Percentiles rank a stretch among this genome's conserved stretches.
Conservation (phyloP, 2,329 filamentous ascomycete species). For the Aspergillus piperis region DNA sequence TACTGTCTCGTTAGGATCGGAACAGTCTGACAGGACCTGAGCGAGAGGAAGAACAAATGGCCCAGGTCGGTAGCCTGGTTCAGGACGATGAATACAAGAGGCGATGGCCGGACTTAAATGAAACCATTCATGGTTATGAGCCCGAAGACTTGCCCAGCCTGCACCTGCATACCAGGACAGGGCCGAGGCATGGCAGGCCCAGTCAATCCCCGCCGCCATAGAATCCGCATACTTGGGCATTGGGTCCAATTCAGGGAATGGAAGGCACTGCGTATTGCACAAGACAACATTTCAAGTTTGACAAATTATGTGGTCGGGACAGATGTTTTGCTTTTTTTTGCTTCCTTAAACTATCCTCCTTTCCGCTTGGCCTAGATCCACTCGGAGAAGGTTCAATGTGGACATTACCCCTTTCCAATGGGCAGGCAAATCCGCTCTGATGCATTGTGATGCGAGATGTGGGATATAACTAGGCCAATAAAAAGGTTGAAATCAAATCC, state of each 20-base stretch:
- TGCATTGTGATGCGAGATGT: too few relatives aligned
- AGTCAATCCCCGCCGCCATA: slow-evolving; percentile 12
- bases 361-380: not conserved
- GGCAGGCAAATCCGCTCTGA: too few relatives aligned
- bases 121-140: not conserved
- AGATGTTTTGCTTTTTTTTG: not conserved
- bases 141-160: not conserved
- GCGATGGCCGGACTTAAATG: not conserved
- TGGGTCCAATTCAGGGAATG: slow-evolving; percentile 6
- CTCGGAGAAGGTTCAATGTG: too few relatives aligned
- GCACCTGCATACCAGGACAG: slow-evolving; percentile 15
- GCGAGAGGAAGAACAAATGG: not conserved
- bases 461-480: too few relatives aligned
- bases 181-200: slow-evolving; percentile 5
- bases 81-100: not conserved
- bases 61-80: not conserved
- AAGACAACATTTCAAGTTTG: not conserved
- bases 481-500: too few relatives aligned
- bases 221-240: not conserved
- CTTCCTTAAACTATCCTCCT: not conserved
- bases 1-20: not conserved
- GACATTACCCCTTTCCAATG: too few relatives aligned
- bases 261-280: not conserved
- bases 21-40: not conserved
- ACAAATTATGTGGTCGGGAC: not conserved